Percentiles rank a stretch among this genome's conserved stretches.
Evolutionary conservation across 2,329 filamentous ascomycete genomes (phyloP).

Genomic region (Ciborinia camelliae): DNA sequence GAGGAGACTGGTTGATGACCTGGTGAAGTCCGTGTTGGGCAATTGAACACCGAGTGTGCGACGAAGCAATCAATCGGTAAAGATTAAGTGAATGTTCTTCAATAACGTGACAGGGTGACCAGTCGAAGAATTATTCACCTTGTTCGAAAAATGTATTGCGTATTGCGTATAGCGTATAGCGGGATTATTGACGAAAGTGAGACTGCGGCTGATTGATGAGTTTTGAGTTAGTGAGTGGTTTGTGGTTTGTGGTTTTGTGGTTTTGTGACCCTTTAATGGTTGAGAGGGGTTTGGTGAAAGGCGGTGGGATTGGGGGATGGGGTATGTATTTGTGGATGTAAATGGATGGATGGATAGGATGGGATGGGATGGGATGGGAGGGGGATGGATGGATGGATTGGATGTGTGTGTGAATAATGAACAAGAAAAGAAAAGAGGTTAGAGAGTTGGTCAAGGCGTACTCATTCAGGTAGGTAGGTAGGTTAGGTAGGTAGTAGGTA

Average conservation of each 20-base stretch:
- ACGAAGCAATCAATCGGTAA: slow-evolving; percentile 27
- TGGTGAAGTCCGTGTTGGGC: slow-evolving; percentile 55
- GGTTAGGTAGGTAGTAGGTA: too few relatives aligned
- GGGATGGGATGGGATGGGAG: too few relatives aligned
- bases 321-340: background rate
- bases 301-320: slow-evolving; percentile 9
- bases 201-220: slow-evolving; percentile 23
- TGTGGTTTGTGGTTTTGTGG: too few relatives aligned
- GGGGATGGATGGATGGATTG: background rate
- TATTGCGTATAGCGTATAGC: too few relatives aligned
- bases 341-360: too few relatives aligned
- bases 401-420: background rate
- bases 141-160: background rate
- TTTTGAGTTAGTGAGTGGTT: slow-evolving; percentile 18
- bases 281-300: slow-evolving; percentile 19
- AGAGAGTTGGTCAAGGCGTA: slow-evolving; percentile 19
- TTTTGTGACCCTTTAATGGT: slow-evolving; percentile 18
- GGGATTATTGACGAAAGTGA: slow-evolving; percentile 17
- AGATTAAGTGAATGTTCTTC: slow-evolving; percentile 22
- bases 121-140: slow-evolving; percentile 26
- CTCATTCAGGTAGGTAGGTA: background rate
- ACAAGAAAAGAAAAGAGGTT: background rate
- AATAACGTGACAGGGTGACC: slow-evolving; percentile 32
- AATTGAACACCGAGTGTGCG: slow-evolving; percentile 35
- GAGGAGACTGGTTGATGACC: slow-evolving; percentile 40